phyloP scores from a whole-genome alignment of 1,284 basidiomycete genomes.

The Ustilago vetiveriae region DNA sequence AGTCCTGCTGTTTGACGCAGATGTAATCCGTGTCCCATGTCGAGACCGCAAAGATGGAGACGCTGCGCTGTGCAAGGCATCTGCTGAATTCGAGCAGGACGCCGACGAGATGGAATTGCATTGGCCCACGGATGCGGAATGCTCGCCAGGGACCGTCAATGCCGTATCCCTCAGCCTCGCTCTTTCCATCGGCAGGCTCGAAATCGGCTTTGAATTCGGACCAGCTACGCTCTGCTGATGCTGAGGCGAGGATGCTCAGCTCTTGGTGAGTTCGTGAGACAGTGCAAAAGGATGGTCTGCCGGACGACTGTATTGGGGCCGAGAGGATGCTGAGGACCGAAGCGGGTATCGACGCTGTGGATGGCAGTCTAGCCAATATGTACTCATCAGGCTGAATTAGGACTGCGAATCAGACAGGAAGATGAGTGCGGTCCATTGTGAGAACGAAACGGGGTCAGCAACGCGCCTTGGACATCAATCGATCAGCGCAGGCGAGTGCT shows the following conservation, averaged over 20 bases:
- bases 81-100: slow-evolving; percentile 41
- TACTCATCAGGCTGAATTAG: slow-evolving; percentile 34
- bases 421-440: too few species aligned
- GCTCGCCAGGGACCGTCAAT: slow-evolving; percentile 35
- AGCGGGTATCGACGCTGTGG: slow-evolving; percentile 1
- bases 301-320: neutral
- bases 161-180: slow-evolving; percentile 11
- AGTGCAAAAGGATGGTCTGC: slow-evolving; percentile 24
- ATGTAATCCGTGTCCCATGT: slow-evolving; percentile 48
- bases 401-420: too few species aligned
- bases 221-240: slow-evolving; percentile 2
- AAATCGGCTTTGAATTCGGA: slow-evolving; percentile 9
- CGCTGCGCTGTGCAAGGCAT: slow-evolving; percentile 19
- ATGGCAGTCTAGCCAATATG: slow-evolving; percentile 25
- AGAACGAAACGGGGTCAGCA: neutral
- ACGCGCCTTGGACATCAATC: neutral
- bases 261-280: slow-evolving; percentile 37
- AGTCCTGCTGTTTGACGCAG: slow-evolving; percentile 28
- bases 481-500: neutral
- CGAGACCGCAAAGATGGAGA: slow-evolving; percentile 46
- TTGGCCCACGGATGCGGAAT: slow-evolving; percentile 38
- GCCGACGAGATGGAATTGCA: slow-evolving; percentile 42
- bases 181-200: neutral
- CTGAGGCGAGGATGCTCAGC: slow-evolving; percentile 40
- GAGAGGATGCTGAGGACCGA: slow-evolving; percentile 16